Base-by-base conservation (phyloP, 805 yeast genomes). In the Pichia nanzhaoensis region DNA sequence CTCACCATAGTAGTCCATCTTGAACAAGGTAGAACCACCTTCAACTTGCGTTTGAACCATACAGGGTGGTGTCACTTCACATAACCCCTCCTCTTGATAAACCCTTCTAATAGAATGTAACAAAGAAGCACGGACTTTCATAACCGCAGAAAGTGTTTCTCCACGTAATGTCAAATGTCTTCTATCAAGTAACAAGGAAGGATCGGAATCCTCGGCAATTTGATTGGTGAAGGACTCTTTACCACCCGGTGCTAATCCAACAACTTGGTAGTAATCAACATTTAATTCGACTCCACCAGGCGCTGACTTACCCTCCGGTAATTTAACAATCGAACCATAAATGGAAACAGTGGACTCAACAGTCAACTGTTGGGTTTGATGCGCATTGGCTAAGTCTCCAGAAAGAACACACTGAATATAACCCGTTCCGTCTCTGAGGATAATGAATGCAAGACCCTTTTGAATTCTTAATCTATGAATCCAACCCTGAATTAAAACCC, bases 41-140 rank as follows among this genome's bases (percentile, higher is more conserved):
- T 93, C 99, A 49, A 93, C 99, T 73, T 93, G 98, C 34, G 96
- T 90, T 71, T 93, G 99, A 46, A 93, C 99, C 98, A 93, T 93
- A 70, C 98, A 90, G 60, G 99, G 99, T 38, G 99, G 97, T 34
- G 98, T 93, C 49, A 95, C 96, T 74, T 93, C 99, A 28, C 79
- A 69, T 42, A 90, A 60, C 30, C 78, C 75, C 69, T 83, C 87
- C 59, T 87, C 93, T 20, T 64, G 71, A 63, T 76, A 91, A 48
- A 84, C 84, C 54, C 79, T 74, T 70, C 99, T 81, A 55, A 93
- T 67, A 34, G 93, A 68, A 42, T 71, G 70, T 57, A 93, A 69
- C 45, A 89, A 74, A 33, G 80, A 70, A 34, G 96, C 93, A 67
- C 99, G 83, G 31, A 93, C 98, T 65, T 85, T 87, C 93, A 93